These are phyloP conservation scores for Eucalyptus pauciflora DNA, from an alignment of 345 rosid species.

Conservation along the genomic window DNA sequence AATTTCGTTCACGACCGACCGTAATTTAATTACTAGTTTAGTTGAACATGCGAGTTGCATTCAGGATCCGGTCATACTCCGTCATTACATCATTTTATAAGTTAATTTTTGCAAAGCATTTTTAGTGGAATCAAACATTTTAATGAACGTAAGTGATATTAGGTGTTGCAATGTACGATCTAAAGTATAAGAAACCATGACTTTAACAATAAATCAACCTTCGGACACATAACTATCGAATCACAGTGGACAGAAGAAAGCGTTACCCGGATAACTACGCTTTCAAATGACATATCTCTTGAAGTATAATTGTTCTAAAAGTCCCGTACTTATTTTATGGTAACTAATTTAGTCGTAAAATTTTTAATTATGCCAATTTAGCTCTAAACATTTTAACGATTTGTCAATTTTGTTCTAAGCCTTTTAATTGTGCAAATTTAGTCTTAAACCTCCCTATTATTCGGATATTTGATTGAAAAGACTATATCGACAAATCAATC, in stretches of 20 bases:
- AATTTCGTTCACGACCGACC: background rate
- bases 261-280: background rate
- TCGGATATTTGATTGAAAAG: too few relatives aligned
- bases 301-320: too few relatives aligned
- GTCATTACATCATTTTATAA: background rate
- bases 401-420: too few relatives aligned
- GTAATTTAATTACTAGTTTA: too few relatives aligned
- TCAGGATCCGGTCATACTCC: background rate
- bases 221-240: background rate
- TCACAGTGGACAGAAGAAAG: background rate
- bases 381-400: too few relatives aligned
- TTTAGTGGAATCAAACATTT: background rate
- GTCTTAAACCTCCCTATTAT: too few relatives aligned
- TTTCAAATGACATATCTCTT: background rate
- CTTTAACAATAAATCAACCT: too few relatives aligned
- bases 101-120: background rate
- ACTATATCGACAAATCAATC: accelerated
- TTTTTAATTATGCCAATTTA: too few relatives aligned
- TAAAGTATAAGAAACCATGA: background rate
- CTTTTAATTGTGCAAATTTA: too few relatives aligned
- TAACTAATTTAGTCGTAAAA: accelerated
- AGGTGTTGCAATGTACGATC: background rate
- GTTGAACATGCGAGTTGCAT: background rate
- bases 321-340: accelerated
- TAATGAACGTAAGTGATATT: background rate